Conservation (phyloP, 257 asterid species). For the Parsonsia alboflavescens region DNA sequence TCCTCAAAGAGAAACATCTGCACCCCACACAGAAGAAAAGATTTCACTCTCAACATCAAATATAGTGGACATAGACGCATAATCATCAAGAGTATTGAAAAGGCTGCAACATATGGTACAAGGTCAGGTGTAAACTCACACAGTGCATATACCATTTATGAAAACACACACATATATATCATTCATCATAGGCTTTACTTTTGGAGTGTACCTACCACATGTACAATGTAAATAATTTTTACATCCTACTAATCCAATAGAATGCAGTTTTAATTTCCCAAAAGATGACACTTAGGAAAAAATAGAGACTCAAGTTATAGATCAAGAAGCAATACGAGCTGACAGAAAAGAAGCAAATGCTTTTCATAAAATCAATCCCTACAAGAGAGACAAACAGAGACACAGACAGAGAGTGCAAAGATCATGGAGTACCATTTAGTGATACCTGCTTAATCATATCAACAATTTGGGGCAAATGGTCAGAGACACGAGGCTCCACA, state of each 20-base stretch:
- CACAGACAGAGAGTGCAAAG: conserved; percentile 4
- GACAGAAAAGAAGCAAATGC: neutral
- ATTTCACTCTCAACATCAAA: neutral
- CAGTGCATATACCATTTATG: neutral
- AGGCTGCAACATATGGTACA: no score
- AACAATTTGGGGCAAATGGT: conserved; percentile 78
- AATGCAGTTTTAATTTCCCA: neutral
- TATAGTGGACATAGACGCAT: no score
- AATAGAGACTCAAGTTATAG: neutral
- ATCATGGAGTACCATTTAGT: neutral
- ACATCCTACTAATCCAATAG: neutral
- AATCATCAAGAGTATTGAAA: conserved; percentile 1
- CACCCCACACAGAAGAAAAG: neutral
- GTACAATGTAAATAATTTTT: neutral
- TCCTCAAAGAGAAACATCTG: neutral
- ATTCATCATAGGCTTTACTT: neutral
- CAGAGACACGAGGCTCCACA: conserved; percentile 92
- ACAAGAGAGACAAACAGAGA: neutral
- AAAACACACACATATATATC: neutral
- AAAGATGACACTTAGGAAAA: neutral
- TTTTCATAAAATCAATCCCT: neutral
- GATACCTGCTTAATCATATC: conserved; percentile 81
- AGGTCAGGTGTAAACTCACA: neutral
- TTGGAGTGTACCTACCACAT: neutral
- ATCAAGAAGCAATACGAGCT: neutral